phyloP scores from a whole-genome alignment of 306 rosid species.

The Alnus glutinosa region DNA sequence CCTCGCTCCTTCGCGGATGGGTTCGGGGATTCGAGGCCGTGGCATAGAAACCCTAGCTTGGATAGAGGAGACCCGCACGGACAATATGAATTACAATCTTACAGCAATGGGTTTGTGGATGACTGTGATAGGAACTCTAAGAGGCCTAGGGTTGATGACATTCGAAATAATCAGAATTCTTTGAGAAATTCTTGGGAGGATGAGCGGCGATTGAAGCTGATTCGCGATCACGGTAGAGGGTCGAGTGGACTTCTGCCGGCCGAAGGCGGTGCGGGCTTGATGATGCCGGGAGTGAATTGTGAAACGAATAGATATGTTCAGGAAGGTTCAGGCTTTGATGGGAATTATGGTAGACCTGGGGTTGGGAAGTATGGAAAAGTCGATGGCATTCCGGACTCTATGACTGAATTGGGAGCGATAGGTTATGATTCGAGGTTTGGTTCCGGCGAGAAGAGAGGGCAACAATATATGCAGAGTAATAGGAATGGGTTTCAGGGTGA shows the following conservation, averaged over 20 bases:
- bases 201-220: conserved; percentile 71
- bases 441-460: conserved; percentile 11
- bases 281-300: not conserved
- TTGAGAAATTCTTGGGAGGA: conserved; percentile 39
- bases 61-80: conserved; percentile 22
- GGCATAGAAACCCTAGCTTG: conserved; percentile 38
- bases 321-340: conserved; percentile 15
- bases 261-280: conserved; percentile 4
- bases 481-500: conserved; percentile 15
- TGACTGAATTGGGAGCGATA: conserved; percentile 2
- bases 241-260: conserved; percentile 32
- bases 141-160: conserved; percentile 60
- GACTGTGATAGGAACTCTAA: conserved; percentile 58
- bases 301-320: conserved; percentile 12
- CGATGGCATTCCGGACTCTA: not conserved
- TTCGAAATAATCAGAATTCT: conserved; percentile 14
- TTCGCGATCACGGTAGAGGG: conserved; percentile 80
- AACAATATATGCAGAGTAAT: not conserved
- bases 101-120: conserved; percentile 25
- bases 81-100: conserved; percentile 25
- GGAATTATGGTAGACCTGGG: conserved; percentile 6
- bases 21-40: conserved; percentile 29
- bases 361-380: conserved; percentile 6
- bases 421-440: conserved; percentile 1
- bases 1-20: conserved; percentile 28